These are phyloP conservation scores for Ogataea siamensis DNA, from an alignment of 805 yeast species.

Conservation along the genomic window DNA sequence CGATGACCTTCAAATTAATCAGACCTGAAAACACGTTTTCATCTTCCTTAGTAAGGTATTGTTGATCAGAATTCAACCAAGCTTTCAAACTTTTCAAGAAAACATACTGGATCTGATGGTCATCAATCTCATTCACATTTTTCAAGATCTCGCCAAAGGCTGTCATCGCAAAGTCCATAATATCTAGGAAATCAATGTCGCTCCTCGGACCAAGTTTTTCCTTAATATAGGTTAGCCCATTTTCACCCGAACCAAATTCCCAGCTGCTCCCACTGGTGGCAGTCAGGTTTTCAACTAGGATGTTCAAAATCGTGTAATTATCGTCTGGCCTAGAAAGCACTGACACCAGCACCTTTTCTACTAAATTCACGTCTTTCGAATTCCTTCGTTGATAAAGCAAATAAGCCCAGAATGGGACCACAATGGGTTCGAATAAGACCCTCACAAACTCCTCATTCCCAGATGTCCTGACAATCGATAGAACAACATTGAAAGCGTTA, in stretches of 20 bases:
- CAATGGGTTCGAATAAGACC: slow-evolving; percentile 31
- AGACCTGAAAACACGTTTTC: slow-evolving; percentile 54
- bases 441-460: slow-evolving; percentile 34
- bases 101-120: slow-evolving; percentile 41
- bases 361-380: slow-evolving; percentile 35
- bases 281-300: slow-evolving; percentile 20
- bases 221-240: slow-evolving; percentile 32
- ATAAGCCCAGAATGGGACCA: slow-evolving; percentile 44
- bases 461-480: slow-evolving; percentile 54
- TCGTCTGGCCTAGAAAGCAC: slow-evolving; percentile 18
- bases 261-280: slow-evolving; percentile 35
- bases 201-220: slow-evolving; percentile 14
- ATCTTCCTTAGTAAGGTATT: slow-evolving; percentile 24
- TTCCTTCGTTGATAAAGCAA: slow-evolving; percentile 35
- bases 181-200: slow-evolving; percentile 34
- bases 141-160: slow-evolving; percentile 30
- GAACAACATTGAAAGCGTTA: slow-evolving; percentile 61
- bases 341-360: slow-evolving; percentile 39
- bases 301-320: slow-evolving; percentile 15
- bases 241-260: slow-evolving; percentile 43
- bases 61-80: slow-evolving; percentile 47
- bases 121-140: slow-evolving; percentile 46
- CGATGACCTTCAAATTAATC: slow-evolving; percentile 62
- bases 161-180: slow-evolving; percentile 40
- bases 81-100: slow-evolving; percentile 54